phyloP scores from a whole-genome alignment of 2,329 filamentous ascomycete species.

The Tolypocladium ophioglossoides region DNA sequence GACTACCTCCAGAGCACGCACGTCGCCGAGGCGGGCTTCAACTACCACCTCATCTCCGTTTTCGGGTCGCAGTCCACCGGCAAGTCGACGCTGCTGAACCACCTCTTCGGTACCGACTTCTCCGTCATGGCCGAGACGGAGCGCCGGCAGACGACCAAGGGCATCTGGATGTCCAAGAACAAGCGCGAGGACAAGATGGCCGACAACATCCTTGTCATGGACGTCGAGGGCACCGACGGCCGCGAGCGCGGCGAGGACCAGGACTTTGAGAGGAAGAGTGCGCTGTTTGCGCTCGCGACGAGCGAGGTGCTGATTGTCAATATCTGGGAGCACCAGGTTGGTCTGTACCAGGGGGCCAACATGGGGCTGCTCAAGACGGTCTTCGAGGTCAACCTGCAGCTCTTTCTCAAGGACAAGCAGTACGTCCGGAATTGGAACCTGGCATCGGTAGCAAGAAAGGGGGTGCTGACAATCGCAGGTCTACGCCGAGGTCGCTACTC shows the following conservation, averaged over 20 bases:
- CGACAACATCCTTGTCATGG: constrained; percentile 98
- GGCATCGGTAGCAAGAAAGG: not conserved
- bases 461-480: constrained; percentile 37
- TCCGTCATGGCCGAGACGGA: constrained; percentile 96
- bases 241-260: constrained; percentile 95
- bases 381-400: constrained; percentile 94
- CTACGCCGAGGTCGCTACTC: constrained; percentile 78
- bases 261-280: constrained; percentile 97
- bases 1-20: constrained; percentile 72
- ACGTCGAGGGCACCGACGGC: constrained; percentile 95
- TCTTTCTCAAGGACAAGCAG: constrained; percentile 94
- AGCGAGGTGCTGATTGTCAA: constrained; percentile 98
- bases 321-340: constrained; percentile 98
- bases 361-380: constrained; percentile 98
- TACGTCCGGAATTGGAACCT: constrained; percentile 32
- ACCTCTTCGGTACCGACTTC: constrained; percentile 91
- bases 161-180: constrained; percentile 99
- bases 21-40: constrained; percentile 85
- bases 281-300: constrained; percentile 90
- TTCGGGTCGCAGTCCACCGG: constrained; percentile 98
- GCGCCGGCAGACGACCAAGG: constrained; percentile 93
- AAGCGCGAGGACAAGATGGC: constrained; percentile 70
- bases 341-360: constrained; percentile 94
- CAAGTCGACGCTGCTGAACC: constrained; percentile 93
- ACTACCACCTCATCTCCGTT: constrained; percentile 98